Percentiles rank a stretch among this genome's conserved stretches.
These are phyloP conservation scores for Fusarium metavorans DNA, from an alignment of 2,329 filamentous ascomycete species.

Conservation along the genomic window DNA sequence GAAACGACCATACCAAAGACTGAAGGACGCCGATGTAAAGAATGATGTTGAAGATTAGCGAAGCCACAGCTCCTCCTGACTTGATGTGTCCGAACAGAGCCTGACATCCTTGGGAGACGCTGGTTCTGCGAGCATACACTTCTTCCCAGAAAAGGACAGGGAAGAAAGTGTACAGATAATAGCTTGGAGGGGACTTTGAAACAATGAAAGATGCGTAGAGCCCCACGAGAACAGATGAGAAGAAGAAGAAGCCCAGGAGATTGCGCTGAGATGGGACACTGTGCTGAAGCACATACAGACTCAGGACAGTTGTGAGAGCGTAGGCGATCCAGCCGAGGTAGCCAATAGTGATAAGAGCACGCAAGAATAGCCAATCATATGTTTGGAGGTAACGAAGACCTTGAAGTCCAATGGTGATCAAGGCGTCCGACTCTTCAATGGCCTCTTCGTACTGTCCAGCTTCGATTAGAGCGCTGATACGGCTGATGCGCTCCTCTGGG, in stretches of 20 bases:
- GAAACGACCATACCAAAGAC: slow-evolving; percentile 72
- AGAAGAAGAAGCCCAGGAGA: slow-evolving; percentile 69
- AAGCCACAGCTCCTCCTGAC: slow-evolving; percentile 67
- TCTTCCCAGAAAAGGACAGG: slow-evolving; percentile 98
- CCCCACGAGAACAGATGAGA: slow-evolving; percentile 79
- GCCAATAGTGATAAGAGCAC: slow-evolving; percentile 87
- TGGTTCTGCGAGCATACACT: slow-evolving; percentile 81
- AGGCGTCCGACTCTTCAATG: slow-evolving; percentile 79
- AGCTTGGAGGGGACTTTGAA: slow-evolving; percentile 83
- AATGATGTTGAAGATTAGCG: slow-evolving; percentile 72
- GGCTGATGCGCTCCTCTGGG: slow-evolving; percentile 73
- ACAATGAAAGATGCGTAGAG: slow-evolving; percentile 84
- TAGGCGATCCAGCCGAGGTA: slow-evolving; percentile 98
- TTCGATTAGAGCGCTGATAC: slow-evolving; percentile 77
- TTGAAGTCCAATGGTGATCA: slow-evolving; percentile 82
- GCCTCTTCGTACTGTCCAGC: slow-evolving; percentile 77
- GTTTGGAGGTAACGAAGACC: slow-evolving; percentile 95
- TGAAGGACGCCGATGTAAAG: slow-evolving; percentile 81
- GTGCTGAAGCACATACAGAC: slow-evolving; percentile 85
- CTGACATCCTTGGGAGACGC: slow-evolving; percentile 74
- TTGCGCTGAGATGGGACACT: slow-evolving; percentile 74
- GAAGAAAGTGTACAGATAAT: slow-evolving; percentile 93
- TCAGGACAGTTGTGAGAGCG: slow-evolving; percentile 87
- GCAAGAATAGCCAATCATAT: slow-evolving; percentile 97
- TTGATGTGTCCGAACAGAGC: slow-evolving; percentile 77